Evolutionary conservation across 306 rosid genomes (phyloP), one percentile per base, ranked within the genome.

Genomic region (Sophora flavescens): DNA sequence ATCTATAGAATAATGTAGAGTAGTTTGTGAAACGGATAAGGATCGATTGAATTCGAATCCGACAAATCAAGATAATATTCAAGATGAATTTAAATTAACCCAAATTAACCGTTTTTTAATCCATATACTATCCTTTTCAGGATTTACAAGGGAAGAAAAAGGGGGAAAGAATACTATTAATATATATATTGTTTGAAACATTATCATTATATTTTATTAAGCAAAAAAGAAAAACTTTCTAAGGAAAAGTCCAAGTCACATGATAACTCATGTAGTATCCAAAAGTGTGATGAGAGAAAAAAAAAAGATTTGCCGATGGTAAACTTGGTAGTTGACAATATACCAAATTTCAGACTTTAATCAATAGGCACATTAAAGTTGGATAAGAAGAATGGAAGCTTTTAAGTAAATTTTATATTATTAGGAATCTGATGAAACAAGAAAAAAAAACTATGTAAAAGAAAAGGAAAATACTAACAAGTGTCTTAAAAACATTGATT

Each of bases 231-330:
- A 45, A 10, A 17, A 17, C 10, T 11, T 4, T 18, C 65, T 35
- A 10, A 0, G 3, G 15, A 63, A 63, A 81, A 61, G 81, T 75
- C 68, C 18, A 41, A 68, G 36, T 81, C 81, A 75, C 81, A 63
- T 42, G 81, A 69, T 17, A 81, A 68, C 63, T 50, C 61, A 51
- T 60, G 11, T 22, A 47, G 36, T 2, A 62, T 38, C 14, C 38
- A 36, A 67, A 80, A 52, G 76, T 72, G 4, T 42, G 60, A 39
- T 38, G 41, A 36, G 71, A 59, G 28, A n/a, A n/a, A n/a, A n/a
- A n/a, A n/a, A n/a, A n/a, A 67, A 12, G 51, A 59, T 67, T 50
- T 58, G 84, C 26, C 60, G 51, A 38, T 53, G 14, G 22, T 67
- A 73, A 57, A 33, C 56, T 44, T 33, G 74, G 76, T 74, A 58